A percentile compares a stretch with the other conserved stretches of the same genome.
Conservation (phyloP, 2,329 filamentous ascomycete species). For the Claviceps africana region DNA sequence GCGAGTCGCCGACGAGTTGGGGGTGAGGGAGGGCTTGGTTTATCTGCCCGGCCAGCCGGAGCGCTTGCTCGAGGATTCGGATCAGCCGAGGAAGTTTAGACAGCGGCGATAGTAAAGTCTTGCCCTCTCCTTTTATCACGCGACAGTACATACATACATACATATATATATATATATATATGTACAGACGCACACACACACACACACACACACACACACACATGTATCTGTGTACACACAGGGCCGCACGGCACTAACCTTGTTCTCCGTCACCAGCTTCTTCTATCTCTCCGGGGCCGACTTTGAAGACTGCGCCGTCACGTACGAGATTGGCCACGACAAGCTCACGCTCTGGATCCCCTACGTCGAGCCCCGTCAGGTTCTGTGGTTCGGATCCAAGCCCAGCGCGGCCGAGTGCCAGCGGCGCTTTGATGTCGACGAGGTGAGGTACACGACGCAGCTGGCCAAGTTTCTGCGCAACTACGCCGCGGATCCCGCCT, state of each 20-base stretch:
- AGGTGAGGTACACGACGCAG: constrained; percentile 47
- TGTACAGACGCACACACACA: not conserved
- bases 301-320: constrained; percentile 40
- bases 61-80: constrained; percentile 42
- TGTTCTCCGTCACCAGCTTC: constrained; percentile 27
- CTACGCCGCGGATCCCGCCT: constrained; percentile 23
- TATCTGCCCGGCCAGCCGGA: constrained; percentile 40
- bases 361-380: constrained; percentile 44
- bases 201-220: not conserved
- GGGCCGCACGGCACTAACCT: not conserved
- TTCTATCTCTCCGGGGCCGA: constrained; percentile 43
- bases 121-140: not conserved
- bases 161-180: too few relatives aligned
- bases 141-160: not conserved
- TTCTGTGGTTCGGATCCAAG: constrained; percentile 50
- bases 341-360: constrained; percentile 61
- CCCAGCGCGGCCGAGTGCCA: constrained; percentile 48
- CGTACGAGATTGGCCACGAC: constrained; percentile 45
- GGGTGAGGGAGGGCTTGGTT: constrained; percentile 35
- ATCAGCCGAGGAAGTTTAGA: constrained; percentile 40
- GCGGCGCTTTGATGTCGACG: constrained; percentile 53
- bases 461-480: constrained; percentile 31
- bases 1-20: constrained; percentile 39
- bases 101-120: constrained; percentile 42
- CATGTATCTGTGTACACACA: too few relatives aligned